phyloP scores from a whole-genome alignment of 306 rosid species.

The Echinosophora koreensis region DNA sequence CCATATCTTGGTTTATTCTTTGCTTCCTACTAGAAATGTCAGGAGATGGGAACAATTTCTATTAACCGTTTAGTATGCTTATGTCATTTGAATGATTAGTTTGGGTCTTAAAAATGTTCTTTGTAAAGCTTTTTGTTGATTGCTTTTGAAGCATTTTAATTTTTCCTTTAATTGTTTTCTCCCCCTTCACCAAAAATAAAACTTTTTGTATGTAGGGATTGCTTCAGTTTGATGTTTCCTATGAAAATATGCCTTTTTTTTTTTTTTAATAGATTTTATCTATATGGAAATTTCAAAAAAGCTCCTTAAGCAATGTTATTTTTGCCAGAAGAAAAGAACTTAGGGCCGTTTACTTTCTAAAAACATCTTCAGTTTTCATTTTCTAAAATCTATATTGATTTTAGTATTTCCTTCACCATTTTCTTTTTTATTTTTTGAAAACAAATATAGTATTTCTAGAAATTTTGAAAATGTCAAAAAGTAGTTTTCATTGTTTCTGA shows the following conservation, averaged over 20 bases:
- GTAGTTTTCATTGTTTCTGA: too few relatives aligned
- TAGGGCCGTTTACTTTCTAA: too few relatives aligned
- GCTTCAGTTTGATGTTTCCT: constrained; percentile 34
- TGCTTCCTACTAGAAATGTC: constrained; percentile 42
- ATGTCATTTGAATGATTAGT: constrained; percentile 45
- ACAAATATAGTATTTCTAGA: too few relatives aligned
- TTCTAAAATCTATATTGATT: too few relatives aligned
- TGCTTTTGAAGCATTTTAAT: constrained; percentile 34
- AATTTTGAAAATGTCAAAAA: too few relatives aligned
- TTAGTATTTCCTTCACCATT: too few relatives aligned
- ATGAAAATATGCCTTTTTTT: constrained; percentile 40
- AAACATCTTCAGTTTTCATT: too few relatives aligned
- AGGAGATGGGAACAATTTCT: constrained; percentile 42
- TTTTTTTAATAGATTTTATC: constrained; percentile 10
- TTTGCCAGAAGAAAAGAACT: too few relatives aligned
- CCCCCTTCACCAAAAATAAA: constrained; percentile 19
- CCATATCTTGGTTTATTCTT: constrained; percentile 32
- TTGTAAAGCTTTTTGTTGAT: constrained; percentile 52
- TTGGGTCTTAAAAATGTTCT: constrained; percentile 36
- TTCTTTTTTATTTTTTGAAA: too few relatives aligned
- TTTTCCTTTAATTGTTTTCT: constrained; percentile 42
- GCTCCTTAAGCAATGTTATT: too few relatives aligned
- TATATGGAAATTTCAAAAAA: background rate
- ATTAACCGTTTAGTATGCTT: constrained; percentile 47
- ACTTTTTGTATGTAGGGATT: constrained; percentile 29